Evolutionary conservation across 345 rosid species (phyloP), one percentile per base, ranked within the genome.

Genomic region (Aethionema arabicum): DNA sequence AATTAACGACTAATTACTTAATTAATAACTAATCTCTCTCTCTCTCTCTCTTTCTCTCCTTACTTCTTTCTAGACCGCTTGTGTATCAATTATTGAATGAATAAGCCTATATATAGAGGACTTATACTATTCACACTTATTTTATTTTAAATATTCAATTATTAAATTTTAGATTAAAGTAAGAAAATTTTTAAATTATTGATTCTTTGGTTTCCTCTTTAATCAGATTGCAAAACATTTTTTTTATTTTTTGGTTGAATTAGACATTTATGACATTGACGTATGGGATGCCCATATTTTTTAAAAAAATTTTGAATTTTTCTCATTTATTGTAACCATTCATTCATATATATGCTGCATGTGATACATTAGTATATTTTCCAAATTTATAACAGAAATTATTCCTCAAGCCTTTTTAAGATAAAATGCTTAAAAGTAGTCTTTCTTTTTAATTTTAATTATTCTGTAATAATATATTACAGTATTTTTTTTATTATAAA

Each of bases 201-300:
- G 13, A 0, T 36, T 32, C 8, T 56, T 48, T 5, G 32, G 52
- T 48, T 8, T 9, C 32, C 65, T 57, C 58, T 58, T 50, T 67
- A 21, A 21, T 21, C 27, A 8, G 10, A 27, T 13, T 6, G 30
- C 45, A 31, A 49, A 33, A 32, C 36, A 16, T 40, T 32, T 31
- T 3, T 37, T 21, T 21, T 21, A n/a, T n/a, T 21, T 21, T 21
- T 21, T 21, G 6, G 1, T 0, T 58, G 38, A 16, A 41, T 58
- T 58, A 46, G 65, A 67, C 65, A 57, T 30, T 59, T 5, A 35
- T 35, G 65, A 50, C 7, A 59, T 50, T 50, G 65, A 58, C 52
- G 52, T 56, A 15, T 1, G 41, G 33, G 3, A 57, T 38, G 35
- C 5, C 50, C 21, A 5, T 39, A 55, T 35, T 27, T 10, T 11